Conservation (phyloP, 257 asterid genomes). For the Solanum arcanum region DNA sequence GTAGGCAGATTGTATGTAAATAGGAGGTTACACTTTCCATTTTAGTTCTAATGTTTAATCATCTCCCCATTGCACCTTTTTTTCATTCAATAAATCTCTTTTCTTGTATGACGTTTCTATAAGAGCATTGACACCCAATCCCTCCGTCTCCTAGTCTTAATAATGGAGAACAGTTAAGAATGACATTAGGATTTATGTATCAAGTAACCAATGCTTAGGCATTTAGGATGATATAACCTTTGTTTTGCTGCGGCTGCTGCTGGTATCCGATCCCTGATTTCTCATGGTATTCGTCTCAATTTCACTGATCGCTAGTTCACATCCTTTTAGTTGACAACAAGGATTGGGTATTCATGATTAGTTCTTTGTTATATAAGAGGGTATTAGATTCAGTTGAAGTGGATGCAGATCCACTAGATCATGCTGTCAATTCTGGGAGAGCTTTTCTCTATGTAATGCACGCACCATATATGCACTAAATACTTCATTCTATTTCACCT, state of each 20-base stretch:
- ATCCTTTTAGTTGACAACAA: background rate
- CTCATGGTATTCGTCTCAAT: background rate
- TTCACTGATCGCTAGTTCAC: background rate
- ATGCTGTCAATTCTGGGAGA: too few relatives aligned
- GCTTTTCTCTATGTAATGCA: too few relatives aligned
- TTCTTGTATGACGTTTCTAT: background rate
- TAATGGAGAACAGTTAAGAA: background rate
- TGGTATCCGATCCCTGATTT: background rate
- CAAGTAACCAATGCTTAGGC: background rate
- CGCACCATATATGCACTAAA: too few relatives aligned
- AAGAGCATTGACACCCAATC: background rate
- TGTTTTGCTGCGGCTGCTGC: background rate
- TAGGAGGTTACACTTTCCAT: background rate
- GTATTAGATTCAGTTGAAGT: background rate
- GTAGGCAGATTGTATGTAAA: background rate
- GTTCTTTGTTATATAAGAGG: background rate
- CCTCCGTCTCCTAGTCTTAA: background rate
- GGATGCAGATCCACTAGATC: background rate
- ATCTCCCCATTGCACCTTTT: background rate
- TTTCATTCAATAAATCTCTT: background rate
- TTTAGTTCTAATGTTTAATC: background rate
- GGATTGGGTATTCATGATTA: background rate
- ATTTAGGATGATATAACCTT: background rate
- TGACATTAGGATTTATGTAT: background rate
- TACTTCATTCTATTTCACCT: background rate